Conservation (phyloP, 1,139 yeast species). For the Keqinozyma sinolaborantium region DNA sequence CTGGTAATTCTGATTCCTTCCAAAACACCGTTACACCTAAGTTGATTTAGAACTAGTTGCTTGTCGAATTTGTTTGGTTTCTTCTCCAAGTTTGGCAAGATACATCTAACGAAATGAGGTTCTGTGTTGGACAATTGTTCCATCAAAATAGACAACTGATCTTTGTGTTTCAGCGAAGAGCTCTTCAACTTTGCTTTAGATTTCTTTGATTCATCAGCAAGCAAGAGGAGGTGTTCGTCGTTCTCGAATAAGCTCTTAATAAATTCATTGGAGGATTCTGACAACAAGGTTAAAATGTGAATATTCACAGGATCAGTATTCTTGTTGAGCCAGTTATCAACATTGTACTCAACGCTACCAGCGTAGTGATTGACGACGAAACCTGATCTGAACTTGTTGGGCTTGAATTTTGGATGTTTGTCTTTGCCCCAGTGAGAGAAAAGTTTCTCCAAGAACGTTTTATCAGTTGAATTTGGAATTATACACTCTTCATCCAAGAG, state of each 20-base stretch:
- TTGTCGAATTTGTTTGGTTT: slow-evolving; percentile 72
- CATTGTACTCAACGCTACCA: slow-evolving; percentile 88
- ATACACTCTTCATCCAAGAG: slow-evolving; percentile 93
- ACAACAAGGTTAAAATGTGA: slow-evolving; percentile 56
- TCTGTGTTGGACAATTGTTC: slow-evolving; percentile 74
- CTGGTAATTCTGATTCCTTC: slow-evolving; percentile 98
- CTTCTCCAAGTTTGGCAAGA: slow-evolving; percentile 81
- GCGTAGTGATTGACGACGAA: slow-evolving; percentile 91
- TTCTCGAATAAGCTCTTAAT: slow-evolving; percentile 23
- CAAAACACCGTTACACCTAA: slow-evolving; percentile 94
- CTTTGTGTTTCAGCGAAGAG: slow-evolving; percentile 82
- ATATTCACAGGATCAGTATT: slow-evolving; percentile 93
- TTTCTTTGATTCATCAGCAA: slow-evolving; percentile 7
- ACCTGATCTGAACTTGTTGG: slow-evolving; percentile 66
- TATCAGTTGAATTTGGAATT: slow-evolving; percentile 86
- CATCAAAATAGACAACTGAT: slow-evolving; percentile 73
- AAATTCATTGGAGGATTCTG: slow-evolving; percentile 54
- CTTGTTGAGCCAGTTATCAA: slow-evolving; percentile 91
- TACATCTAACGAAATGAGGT: slow-evolving; percentile 97
- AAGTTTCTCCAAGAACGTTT: slow-evolving; percentile 78
- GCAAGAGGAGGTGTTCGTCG: slow-evolving; percentile 16
- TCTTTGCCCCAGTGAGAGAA: slow-evolving; percentile 59
- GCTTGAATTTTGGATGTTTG: slow-evolving; percentile 56
- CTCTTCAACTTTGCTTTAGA: slow-evolving; percentile 53
- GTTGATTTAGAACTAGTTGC: slow-evolving; percentile 75